Evolutionary conservation across 495 filamentous ascomycete species (phyloP).

Genomic region (Neurospora sp.): DNA sequence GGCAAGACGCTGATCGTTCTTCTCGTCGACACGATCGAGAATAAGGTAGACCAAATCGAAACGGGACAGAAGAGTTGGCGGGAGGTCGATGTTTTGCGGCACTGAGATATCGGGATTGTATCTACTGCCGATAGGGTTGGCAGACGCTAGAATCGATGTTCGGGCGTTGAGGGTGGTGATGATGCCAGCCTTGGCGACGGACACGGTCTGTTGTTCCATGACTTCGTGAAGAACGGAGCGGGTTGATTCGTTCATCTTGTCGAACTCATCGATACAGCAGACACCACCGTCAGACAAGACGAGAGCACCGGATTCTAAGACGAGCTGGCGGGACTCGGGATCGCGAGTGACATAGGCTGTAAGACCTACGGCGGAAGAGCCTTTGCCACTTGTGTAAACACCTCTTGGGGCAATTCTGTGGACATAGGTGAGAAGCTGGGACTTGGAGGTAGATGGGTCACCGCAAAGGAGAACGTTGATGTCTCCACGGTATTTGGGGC

Average conservation of each 20-base stretch:
- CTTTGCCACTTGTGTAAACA: slow-evolving; percentile 95
- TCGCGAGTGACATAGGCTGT: slow-evolving; percentile 96
- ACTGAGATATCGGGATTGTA: slow-evolving; percentile 95
- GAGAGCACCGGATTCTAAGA: slow-evolving; percentile 91
- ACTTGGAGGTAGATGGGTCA: slow-evolving; percentile 94
- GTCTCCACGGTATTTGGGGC: slow-evolving; percentile 89
- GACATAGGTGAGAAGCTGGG: slow-evolving; percentile 85
- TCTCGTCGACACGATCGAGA: slow-evolving; percentile 84
- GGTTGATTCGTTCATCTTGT: slow-evolving; percentile 97
- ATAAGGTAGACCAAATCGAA: slow-evolving; percentile 97
- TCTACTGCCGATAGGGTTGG: slow-evolving; percentile 94
- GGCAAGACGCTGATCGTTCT: slow-evolving; percentile 75
- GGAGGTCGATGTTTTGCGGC: slow-evolving; percentile 95
- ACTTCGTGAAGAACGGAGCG: slow-evolving; percentile 97
- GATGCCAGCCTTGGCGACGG: slow-evolving; percentile 96
- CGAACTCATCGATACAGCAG: slow-evolving; percentile 98
- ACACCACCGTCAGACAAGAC: slow-evolving; percentile 94
- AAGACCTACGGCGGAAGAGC: slow-evolving; percentile 95
- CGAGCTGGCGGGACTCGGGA: slow-evolving; percentile 79
- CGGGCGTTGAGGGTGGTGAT: slow-evolving; percentile 96
- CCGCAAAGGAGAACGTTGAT: slow-evolving; percentile 96
- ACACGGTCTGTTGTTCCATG: slow-evolving; percentile 99
- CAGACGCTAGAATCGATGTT: slow-evolving; percentile 88
- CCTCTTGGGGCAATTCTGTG: slow-evolving; percentile 96
- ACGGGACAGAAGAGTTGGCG: slow-evolving; percentile 85